phyloP scores from a whole-genome alignment of 2,329 filamentous ascomycete species.

The Macrophomina pseudophaseolina region DNA sequence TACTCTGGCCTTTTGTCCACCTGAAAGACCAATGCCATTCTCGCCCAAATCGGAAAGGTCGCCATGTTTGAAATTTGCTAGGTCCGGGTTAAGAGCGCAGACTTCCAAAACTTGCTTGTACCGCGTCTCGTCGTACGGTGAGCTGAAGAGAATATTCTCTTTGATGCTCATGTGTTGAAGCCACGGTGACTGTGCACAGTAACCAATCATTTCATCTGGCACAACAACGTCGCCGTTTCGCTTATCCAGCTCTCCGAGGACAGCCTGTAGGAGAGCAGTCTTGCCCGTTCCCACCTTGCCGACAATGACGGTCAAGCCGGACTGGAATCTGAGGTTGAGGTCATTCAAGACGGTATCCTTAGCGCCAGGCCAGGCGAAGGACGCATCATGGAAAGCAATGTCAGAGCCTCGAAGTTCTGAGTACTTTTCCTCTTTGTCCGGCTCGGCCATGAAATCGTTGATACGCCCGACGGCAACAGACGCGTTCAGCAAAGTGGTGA shows the following conservation, averaged over 20 bases:
- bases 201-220: slow-evolving; percentile 64
- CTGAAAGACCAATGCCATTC: slow-evolving; percentile 66
- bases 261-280: slow-evolving; percentile 63
- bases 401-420: slow-evolving; percentile 47
- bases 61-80: slow-evolving; percentile 67
- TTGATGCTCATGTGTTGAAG: slow-evolving; percentile 72
- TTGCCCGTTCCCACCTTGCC: slow-evolving; percentile 71
- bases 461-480: slow-evolving; percentile 82
- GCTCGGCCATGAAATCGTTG: slow-evolving; percentile 84
- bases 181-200: slow-evolving; percentile 71
- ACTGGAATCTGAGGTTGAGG: slow-evolving; percentile 59
- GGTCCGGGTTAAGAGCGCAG: slow-evolving; percentile 66
- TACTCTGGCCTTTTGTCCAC: slow-evolving; percentile 65
- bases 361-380: slow-evolving; percentile 80
- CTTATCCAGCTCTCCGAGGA: slow-evolving; percentile 65
- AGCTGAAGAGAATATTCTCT: slow-evolving; percentile 70
- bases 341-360: slow-evolving; percentile 60
- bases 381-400: slow-evolving; percentile 64
- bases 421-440: slow-evolving; percentile 68
- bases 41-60: slow-evolving; percentile 67
- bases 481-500: slow-evolving; percentile 79
- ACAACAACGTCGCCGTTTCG: slow-evolving; percentile 56
- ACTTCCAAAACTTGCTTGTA: slow-evolving; percentile 72
- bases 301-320: slow-evolving; percentile 64
- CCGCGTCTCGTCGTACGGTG: slow-evolving; percentile 69